Percentiles rank a stretch among this genome's conserved stretches.
These are phyloP conservation scores for Boehmeria nivea DNA, from an alignment of 306 rosid genomes.

Conservation along the genomic window DNA sequence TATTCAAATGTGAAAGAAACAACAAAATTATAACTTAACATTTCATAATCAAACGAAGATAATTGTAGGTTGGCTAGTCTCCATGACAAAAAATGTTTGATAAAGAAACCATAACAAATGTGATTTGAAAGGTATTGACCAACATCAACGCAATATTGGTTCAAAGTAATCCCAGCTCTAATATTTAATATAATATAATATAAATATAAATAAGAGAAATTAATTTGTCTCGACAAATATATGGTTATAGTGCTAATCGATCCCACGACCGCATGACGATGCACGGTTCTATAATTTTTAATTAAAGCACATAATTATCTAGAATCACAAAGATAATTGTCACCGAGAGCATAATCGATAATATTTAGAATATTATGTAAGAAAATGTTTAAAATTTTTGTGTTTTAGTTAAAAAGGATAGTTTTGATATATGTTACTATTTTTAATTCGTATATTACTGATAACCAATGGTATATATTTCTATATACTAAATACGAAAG, in stretches of 20 bases:
- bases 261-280: no score
- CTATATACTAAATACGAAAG: no score
- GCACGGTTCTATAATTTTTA: no score
- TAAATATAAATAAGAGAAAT: background rate
- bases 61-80: constrained; percentile 26
- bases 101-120: constrained; percentile 34
- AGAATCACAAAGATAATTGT: no score
- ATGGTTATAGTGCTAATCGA: background rate
- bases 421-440: no score
- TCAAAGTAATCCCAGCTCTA: constrained; percentile 9
- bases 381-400: no score
- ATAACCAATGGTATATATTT: no score
- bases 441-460: no score
- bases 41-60: background rate
- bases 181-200: background rate
- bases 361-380: no score
- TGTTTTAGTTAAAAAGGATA: no score
- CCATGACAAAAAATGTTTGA: constrained; percentile 17
- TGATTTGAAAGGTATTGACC: constrained; percentile 34
- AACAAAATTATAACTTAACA: background rate
- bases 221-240: background rate
- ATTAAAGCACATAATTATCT: no score
- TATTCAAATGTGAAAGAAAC: background rate
- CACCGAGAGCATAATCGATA: no score
- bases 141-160: constrained; percentile 6